These are phyloP conservation scores for Xylaria castorea DNA, from an alignment of 495 filamentous ascomycete species.

Conservation along the genomic window DNA sequence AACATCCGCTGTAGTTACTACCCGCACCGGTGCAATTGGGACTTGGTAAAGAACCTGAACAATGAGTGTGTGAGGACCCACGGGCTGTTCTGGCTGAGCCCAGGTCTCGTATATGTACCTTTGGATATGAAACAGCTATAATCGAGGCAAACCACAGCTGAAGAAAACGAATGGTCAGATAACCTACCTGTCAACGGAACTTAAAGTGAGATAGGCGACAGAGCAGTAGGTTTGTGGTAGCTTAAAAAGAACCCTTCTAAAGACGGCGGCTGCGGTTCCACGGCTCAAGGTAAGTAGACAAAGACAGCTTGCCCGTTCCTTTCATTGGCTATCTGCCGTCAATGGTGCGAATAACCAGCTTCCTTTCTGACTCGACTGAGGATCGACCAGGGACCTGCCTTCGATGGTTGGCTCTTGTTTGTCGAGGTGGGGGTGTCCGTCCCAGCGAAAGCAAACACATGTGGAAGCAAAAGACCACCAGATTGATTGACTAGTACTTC, in stretches of 20 bases:
- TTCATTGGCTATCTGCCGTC: conserved; percentile 35
- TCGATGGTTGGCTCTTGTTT: conserved; percentile 32
- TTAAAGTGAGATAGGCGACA: not conserved
- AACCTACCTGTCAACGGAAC: not conserved
- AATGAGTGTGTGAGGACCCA: conserved; percentile 2
- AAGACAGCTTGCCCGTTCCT: conserved; percentile 28
- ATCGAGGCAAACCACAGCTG: conserved; percentile 21
- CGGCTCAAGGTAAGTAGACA: conserved; percentile 27
- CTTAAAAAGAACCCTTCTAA: conserved; percentile 1
- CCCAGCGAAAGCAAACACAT: conserved; percentile 12
- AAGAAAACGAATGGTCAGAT: conserved; percentile 1
- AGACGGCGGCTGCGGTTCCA: conserved; percentile 18
- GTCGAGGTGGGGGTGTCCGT: conserved; percentile 30
- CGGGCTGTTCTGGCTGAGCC: conserved; percentile 5
- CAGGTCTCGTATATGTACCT: not conserved
- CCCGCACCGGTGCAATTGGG: not conserved
- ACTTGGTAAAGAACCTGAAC: not conserved
- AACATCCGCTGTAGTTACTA: conserved; percentile 22
- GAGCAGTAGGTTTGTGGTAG: not conserved
- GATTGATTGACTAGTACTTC: conserved; percentile 19
- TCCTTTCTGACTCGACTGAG: conserved; percentile 44
- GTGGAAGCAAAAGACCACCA: conserved; percentile 3
- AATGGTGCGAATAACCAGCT: conserved; percentile 32
- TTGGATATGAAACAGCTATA: conserved; percentile 11
- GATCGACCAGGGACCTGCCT: conserved; percentile 32